Evolutionary conservation across 2,329 filamentous ascomycete genomes (phyloP), one percentile per base, ranked within the genome.

Genomic region (Conoideocrella luteorostrata): DNA sequence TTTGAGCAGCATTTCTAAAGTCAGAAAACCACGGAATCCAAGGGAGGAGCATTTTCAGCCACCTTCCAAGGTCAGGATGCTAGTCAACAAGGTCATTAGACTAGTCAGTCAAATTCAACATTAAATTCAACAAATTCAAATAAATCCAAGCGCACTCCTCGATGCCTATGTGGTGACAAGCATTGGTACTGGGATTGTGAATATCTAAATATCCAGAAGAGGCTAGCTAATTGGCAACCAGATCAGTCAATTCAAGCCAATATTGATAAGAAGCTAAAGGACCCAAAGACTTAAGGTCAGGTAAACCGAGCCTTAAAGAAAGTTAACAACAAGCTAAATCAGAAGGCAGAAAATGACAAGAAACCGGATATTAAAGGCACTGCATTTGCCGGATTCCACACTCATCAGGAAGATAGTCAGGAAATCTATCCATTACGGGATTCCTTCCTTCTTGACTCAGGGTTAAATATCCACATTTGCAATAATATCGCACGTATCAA

Each of bases 231-330:
- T 4, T 43, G 18, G 44, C 42, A 29, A 12, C 26, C 28, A 6
- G 24, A 43, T 22, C 7, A 3, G 11, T 20, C 41, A 11, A 43
- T 39, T 26, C 15, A 46, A 35, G 15, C 34, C 12, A 46, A 38
- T 18, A 22, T 43, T 28, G 21, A 43, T 7, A 4, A 39, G 15
- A 13, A 26, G 34, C 39, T 46, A 13, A 3, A 30, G 6, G 20
- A 43, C 20, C 39, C 20, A 4, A 23, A 18, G 3, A 15, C 32
- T 11, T 4, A 35, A 4, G n/a, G n/a, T n/a, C n/a, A n/a, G n/a
- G n/a, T n/a, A n/a, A n/a, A n/a, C n/a, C n/a, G n/a, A n/a, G n/a
- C n/a, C n/a, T n/a, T n/a, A n/a, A n/a, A 20, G 5, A 46, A 35
- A 35, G 26, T 29, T 29, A 29, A 29, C 26, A 9, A 29, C 9